A percentile compares a stretch with the other conserved stretches of the same genome.
phyloP scores from a whole-genome alignment of 768 basidiomycete genomes.

The Amanita rubescens region DNA sequence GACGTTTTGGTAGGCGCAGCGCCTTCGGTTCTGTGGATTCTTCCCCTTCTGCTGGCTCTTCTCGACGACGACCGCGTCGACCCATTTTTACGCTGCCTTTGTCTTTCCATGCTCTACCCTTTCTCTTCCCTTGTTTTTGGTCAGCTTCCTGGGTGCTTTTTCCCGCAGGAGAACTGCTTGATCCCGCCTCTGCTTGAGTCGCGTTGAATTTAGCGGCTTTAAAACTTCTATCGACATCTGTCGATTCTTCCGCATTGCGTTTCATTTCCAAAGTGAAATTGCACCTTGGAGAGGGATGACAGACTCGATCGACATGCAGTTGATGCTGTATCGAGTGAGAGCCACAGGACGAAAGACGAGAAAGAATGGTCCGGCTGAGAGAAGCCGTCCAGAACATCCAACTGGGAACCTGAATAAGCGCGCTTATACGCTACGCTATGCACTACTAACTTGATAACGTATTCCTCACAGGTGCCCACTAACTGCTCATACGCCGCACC shows the following conservation, averaged over 20 bases:
- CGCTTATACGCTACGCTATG: no score
- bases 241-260: neutral
- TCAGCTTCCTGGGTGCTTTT: neutral
- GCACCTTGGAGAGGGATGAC: neutral
- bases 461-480: conserved; percentile 48
- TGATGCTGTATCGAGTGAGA: neutral
- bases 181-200: neutral
- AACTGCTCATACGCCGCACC: conserved; percentile 48
- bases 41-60: conserved; percentile 18
- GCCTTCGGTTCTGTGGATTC: conserved; percentile 32
- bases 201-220: neutral
- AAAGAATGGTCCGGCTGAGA: neutral
- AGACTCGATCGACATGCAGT: neutral
- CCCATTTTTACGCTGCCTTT: conserved; percentile 24
- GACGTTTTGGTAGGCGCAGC: conserved; percentile 71
- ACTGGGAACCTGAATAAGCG: no score
- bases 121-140: conserved; percentile 2
- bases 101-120: conserved; percentile 13
- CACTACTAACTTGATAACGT: conserved; percentile 24
- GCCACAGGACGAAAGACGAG: neutral
- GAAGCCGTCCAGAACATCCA: neutral
- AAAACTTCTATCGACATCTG: neutral
- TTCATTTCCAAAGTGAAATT: conserved; percentile 3
- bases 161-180: neutral
- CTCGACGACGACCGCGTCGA: conserved; percentile 36